Evolutionary conservation across 2,329 filamentous ascomycete genomes (phyloP).

Genomic region (Ophiostoma piceae): DNA sequence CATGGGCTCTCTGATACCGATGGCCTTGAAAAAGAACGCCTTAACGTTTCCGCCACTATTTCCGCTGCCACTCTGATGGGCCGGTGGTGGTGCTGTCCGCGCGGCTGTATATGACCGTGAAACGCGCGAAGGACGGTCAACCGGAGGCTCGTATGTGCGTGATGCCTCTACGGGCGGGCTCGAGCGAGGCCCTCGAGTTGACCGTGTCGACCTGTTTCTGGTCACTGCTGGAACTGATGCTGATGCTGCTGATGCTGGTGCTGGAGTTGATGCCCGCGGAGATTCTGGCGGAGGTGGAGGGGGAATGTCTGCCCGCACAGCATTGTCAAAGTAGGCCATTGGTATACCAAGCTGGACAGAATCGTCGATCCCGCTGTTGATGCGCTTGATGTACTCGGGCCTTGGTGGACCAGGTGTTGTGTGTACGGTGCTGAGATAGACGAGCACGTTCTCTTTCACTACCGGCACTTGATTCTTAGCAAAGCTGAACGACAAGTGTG

Average conservation of each 20-base stretch:
- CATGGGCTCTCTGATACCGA: neutral
- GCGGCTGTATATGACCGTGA: neutral
- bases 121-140: neutral
- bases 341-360: slow-evolving; percentile 34
- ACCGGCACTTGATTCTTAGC: neutral
- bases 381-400: slow-evolving; percentile 40
- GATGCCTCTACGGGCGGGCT: neutral
- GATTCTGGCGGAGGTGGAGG: neutral
- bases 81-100: neutral
- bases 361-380: slow-evolving; percentile 38
- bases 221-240: neutral
- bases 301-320: neutral
- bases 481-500: neutral
- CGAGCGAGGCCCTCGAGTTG: neutral
- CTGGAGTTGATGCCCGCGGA: neutral
- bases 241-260: neutral
- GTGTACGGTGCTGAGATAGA: slow-evolving; percentile 38
- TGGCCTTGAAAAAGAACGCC: neutral
- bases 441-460: slow-evolving; percentile 28
- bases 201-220: neutral
- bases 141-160: neutral
- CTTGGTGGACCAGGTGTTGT: slow-evolving; percentile 35
- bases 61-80: neutral
- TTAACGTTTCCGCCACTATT: neutral
- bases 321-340: neutral